Percentiles rank a stretch among this genome's conserved stretches.
These are phyloP conservation scores for Trichoderma afroharzianum DNA, from an alignment of 2,329 filamentous ascomycete species.

Conservation along the genomic window DNA sequence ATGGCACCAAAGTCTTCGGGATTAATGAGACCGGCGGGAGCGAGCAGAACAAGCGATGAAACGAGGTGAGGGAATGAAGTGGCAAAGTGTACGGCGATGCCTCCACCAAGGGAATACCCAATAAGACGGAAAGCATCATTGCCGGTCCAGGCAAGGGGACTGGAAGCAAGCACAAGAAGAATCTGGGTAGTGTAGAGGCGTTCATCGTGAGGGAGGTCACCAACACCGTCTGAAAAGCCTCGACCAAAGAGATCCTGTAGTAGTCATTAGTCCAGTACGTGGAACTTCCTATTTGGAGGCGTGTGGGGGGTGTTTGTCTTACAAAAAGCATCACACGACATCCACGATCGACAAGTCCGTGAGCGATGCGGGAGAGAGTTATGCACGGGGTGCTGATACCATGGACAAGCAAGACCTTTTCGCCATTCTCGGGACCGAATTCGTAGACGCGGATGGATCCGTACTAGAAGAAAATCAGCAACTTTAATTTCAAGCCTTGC, in stretches of 20 bases:
- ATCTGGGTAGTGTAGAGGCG: conserved; percentile 71
- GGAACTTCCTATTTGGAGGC: neutral
- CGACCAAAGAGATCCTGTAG: conserved; percentile 63
- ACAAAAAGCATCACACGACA: conserved; percentile 79
- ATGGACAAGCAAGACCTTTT: conserved; percentile 74
- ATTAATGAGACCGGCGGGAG: conserved; percentile 71
- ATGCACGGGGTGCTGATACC: conserved; percentile 82
- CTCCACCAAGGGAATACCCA: conserved; percentile 81
- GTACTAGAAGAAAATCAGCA: conserved; percentile 43
- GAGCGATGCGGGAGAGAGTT: conserved; percentile 64
- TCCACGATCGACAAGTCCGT: conserved; percentile 62
- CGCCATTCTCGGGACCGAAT: conserved; percentile 70
- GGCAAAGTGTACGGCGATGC: conserved; percentile 71
- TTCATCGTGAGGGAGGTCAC: conserved; percentile 67
- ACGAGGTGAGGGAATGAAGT: conserved; percentile 69
- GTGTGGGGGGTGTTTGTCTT: conserved; percentile 23
- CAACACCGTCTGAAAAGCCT: conserved; percentile 62
- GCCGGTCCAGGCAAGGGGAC: conserved; percentile 64
- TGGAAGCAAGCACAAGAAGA: conserved; percentile 66
- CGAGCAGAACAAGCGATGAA: conserved; percentile 68
- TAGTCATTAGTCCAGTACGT: conserved; percentile 2
- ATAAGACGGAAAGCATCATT: conserved; percentile 58
- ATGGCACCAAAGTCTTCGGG: conserved; percentile 48
- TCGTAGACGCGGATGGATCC: conserved; percentile 77
- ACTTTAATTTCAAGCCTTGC: conserved; percentile 9